A percentile compares a stretch with the other conserved stretches of the same genome.
These are phyloP conservation scores for Pascua guehoae DNA, from an alignment of 1,284 basidiomycete species.

Conservation along the genomic window DNA sequence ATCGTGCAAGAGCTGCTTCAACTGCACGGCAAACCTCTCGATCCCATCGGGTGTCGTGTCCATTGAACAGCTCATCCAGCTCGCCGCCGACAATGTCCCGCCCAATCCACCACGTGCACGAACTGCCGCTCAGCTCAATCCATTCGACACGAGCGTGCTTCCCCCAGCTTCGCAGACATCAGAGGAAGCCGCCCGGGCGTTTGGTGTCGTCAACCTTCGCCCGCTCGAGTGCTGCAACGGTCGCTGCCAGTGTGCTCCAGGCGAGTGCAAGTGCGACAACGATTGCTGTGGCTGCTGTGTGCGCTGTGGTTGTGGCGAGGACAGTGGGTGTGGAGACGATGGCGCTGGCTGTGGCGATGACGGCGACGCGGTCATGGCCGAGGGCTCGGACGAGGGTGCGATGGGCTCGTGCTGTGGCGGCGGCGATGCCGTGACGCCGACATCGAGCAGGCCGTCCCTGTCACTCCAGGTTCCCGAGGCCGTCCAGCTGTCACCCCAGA, in stretches of 20 bases:
- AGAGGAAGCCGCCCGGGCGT: constrained; percentile 35
- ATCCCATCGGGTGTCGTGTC: constrained; percentile 46
- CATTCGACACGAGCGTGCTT: constrained; percentile 39
- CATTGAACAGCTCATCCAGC: constrained; percentile 44
- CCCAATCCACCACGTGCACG: constrained; percentile 6
- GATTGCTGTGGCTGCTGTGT: constrained; percentile 50
- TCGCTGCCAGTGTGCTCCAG: constrained; percentile 46
- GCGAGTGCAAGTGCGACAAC: constrained; percentile 45
- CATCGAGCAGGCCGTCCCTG: constrained; percentile 2
- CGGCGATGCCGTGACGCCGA: background rate
- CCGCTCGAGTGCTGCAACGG: constrained; percentile 50
- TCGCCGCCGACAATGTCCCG: constrained; percentile 45
- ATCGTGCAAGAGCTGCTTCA: constrained; percentile 37
- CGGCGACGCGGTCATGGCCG: constrained; percentile 24
- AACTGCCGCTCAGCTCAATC: constrained; percentile 22
- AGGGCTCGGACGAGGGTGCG: constrained; percentile 3
- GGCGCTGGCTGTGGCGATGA: constrained; percentile 15
- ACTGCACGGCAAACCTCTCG: constrained; percentile 42
- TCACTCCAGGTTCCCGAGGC: background rate
- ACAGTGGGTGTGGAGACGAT: background rate
- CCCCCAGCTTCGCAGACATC: constrained; percentile 33
- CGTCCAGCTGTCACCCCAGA: too few relatives aligned
- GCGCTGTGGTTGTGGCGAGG: constrained; percentile 41
- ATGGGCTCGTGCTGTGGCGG: constrained; percentile 9
- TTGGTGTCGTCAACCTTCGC: constrained; percentile 44